These are phyloP conservation scores for Rhodotorula sp. DNA, from an alignment of 1,284 basidiomycete species.

Conservation along the genomic window DNA sequence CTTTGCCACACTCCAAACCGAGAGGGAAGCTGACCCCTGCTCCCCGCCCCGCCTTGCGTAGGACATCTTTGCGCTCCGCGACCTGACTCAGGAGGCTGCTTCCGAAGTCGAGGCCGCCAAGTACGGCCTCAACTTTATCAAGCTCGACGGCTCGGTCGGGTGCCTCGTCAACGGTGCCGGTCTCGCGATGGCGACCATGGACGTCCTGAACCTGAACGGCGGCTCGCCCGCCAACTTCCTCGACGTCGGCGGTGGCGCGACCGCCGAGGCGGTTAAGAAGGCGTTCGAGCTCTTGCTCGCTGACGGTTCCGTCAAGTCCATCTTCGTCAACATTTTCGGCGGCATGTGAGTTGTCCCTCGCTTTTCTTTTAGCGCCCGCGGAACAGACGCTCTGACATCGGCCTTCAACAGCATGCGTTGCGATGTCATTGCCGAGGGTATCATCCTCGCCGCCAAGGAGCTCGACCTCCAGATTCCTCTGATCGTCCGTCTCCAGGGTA, in stretches of 20 bases:
- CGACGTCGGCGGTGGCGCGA: constrained; percentile 94
- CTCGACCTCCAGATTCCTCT: constrained; percentile 80
- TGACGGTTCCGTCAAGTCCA: constrained; percentile 91
- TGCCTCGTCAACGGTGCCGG: constrained; percentile 99
- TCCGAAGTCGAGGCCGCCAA: constrained; percentile 74
- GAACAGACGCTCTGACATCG: neutral
- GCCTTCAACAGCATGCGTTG: constrained; percentile 84
- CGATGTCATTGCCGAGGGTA: constrained; percentile 69
- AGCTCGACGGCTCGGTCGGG: constrained; percentile 95
- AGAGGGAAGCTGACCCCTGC: neutral
- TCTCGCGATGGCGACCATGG: constrained; percentile 99
- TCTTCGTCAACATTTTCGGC: constrained; percentile 80
- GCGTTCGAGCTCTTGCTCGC: constrained; percentile 93
- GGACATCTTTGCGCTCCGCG: constrained; percentile 85
- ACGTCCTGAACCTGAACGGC: constrained; percentile 91
- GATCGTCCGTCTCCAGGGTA: constrained; percentile 93
- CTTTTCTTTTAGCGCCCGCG: constrained; percentile 62
- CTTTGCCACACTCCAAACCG: neutral
- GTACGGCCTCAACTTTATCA: constrained; percentile 97
- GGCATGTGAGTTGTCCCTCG: constrained; percentile 43
- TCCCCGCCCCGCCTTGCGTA: neutral
- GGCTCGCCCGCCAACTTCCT: constrained; percentile 98
- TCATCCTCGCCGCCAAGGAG: constrained; percentile 96
- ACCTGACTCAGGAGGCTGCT: constrained; percentile 91
- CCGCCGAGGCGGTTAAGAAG: constrained; percentile 97